phyloP scores from a whole-genome alignment of 108 stramenopile genomes.

The Fistulifera solaris region DNA sequence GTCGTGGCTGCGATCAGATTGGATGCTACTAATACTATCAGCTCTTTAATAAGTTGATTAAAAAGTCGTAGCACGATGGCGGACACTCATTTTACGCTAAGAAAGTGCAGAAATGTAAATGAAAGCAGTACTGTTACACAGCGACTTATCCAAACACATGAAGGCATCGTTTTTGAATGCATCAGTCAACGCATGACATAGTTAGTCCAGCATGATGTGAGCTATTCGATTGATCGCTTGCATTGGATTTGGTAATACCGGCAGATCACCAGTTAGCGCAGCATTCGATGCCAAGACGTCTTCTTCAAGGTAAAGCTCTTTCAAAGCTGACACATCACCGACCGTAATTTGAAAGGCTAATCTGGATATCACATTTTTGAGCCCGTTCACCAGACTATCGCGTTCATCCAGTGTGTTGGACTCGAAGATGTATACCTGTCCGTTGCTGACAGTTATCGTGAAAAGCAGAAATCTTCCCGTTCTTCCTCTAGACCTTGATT shows the following conservation, averaged over 20 bases:
- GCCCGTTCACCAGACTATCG: conserved; percentile 46
- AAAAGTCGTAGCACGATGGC: no score
- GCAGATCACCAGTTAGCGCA: background rate
- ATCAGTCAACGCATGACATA: no score
- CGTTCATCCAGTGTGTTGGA: conserved; percentile 29
- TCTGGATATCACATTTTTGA: conserved; percentile 37
- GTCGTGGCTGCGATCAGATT: no score
- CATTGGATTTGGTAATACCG: conserved; percentile 1
- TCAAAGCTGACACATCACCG: conserved; percentile 36
- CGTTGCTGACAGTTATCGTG: conserved; percentile 51
- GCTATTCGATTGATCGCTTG: conserved; percentile 12
- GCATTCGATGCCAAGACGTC: background rate
- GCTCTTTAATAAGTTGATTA: no score
- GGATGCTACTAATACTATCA: no score
- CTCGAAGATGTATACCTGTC: conserved; percentile 63
- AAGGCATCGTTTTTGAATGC: no score
- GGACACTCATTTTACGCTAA: no score
- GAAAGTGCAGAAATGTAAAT: no score
- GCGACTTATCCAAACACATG: no score
- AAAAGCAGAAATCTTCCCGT: conserved; percentile 32
- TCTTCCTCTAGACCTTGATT: conserved; percentile 8
- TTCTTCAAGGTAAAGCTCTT: conserved; percentile 36
- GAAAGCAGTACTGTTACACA: no score
- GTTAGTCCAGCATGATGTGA: conserved; percentile 9
- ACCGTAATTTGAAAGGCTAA: conserved; percentile 39